phyloP scores from a whole-genome alignment of 2,329 filamentous ascomycete genomes.

The Alternaria tenuissima region DNA sequence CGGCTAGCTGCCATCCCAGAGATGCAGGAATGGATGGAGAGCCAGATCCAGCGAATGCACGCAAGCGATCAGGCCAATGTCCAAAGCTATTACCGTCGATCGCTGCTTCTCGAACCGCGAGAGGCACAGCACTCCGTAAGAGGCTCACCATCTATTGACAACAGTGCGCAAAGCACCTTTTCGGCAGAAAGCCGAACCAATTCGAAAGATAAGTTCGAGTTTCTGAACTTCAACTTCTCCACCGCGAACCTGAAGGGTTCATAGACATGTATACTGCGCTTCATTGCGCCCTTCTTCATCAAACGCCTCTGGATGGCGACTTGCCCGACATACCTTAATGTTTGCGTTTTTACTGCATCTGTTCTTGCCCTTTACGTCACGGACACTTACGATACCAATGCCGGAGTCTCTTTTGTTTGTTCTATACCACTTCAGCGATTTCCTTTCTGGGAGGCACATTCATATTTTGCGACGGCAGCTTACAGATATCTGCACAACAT shows the following conservation, averaged over 20 bases:
- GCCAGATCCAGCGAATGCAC: slow-evolving; percentile 80
- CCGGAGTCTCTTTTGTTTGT: slow-evolving; percentile 35
- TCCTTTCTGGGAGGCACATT: slow-evolving; percentile 69
- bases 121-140: slow-evolving; percentile 54
- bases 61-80: slow-evolving; percentile 68
- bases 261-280: slow-evolving; percentile 34
- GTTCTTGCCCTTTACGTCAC: slow-evolving; percentile 32
- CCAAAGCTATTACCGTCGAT: slow-evolving; percentile 80
- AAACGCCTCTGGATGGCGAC: slow-evolving; percentile 17
- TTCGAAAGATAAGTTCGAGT: slow-evolving; percentile 50
- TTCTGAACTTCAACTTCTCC: slow-evolving; percentile 50
- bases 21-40: slow-evolving; percentile 90
- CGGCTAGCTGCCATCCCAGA: slow-evolving; percentile 82
- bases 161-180: slow-evolving; percentile 34
- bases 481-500: slow-evolving; percentile 16
- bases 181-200: slow-evolving; percentile 40
- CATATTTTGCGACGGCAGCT: slow-evolving; percentile 8
- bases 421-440: slow-evolving; percentile 55
- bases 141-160: slow-evolving; percentile 39
- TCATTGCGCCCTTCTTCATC: slow-evolving; percentile 27
- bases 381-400: slow-evolving; percentile 46
- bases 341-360: slow-evolving; percentile 31
- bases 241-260: slow-evolving; percentile 43
- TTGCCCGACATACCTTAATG: slow-evolving; percentile 33
- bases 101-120: slow-evolving; percentile 81